Evolutionary conservation across 176 grass and related monocot species (phyloP), one percentile per base, ranked within the genome.

Genomic region (Puccinellia tenuiflora): DNA sequence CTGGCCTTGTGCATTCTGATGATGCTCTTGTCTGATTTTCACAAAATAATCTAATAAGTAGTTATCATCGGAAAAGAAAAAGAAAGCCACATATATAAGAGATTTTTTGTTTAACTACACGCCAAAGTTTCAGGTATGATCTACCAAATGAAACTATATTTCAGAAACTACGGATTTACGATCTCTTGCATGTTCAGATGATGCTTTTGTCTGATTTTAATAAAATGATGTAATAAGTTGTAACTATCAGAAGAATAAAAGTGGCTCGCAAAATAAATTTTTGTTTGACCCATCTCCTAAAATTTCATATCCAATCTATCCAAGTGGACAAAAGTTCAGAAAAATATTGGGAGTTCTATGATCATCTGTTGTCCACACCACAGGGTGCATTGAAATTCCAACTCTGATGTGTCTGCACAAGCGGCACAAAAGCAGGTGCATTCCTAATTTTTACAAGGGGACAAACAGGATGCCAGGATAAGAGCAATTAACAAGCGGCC

Each of bases 1-100:
- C 18, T 72, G 79, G 90, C 34, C 60, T 85, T 73, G 79, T 79
- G 14, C 55, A 61, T 60, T 88, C 73, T 40, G 42, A 62, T 78
- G 78, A 74, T 39, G 50, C 10, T 62, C 47, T 63, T 68, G 57
- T 20, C 82, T 92, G 81, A n/a, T 54, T 62, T 75, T 78, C 56
- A 88, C 21, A 79, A 85, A 92, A 78, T 74, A 33, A 40, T 68
- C 7, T 26, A 76, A 71, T 66, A 30, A 79, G 56, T 62, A 40
- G 33, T 9, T 28, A 69, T 50, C 60, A 22, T 75, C 53, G 42
- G 28, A 31, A 26, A 50, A 68, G 47, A 4, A 7, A 55, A 67
- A 50, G 33, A 2, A 37, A 20, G n/a, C 10, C 7, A 15, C 5
- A 63, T 39, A 57, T 53, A 67, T 26, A 55, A 48, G 69, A 7